Base-by-base conservation (phyloP, 805 yeast species). In the Ogataea nonfermentans region DNA sequence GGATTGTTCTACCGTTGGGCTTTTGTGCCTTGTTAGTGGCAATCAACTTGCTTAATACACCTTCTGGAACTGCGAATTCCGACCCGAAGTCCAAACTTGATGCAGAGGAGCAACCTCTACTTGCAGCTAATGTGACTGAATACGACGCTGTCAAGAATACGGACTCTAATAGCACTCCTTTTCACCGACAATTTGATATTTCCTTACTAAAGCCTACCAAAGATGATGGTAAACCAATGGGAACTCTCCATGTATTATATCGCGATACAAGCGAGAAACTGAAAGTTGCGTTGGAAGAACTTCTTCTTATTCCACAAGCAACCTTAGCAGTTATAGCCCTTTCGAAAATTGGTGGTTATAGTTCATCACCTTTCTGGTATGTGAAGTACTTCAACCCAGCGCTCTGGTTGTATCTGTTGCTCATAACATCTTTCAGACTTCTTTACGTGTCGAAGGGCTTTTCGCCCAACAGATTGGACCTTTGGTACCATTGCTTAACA, bases 151-250 rank as follows among this genome's bases (percentile, higher is more conserved):
- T 66, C 34, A 45, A 48, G 16, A 55, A 59, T 9, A 10, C 28
- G 10, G 35, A 19, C n/a, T 5, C 31, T 3, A 24, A 23, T 9
- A 29, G 29, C 28, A 17, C 17, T 17, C 34, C 32, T 8, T 12
- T 78, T 29, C 75, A 75, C 23, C 74, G 73, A 31, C 93, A 84
- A 57, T 84, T 84, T 49, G 84, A 84, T 48, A 69, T 84, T 23
- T 67, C 74, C 13, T 70, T 73, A 14, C 57, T 84, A 25, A 65
- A 72, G 10, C 74, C 79, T 12, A 62, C 73, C 2, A 73, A 74
- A 43, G 69, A 71, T 8, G 81, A 80, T 57, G 89, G 88, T 5
- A 70, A 73, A 9, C 76, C 81, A 7, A 79, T 78, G 44, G 87
- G 88, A 3, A 57, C 61, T 6, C 55, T 67, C n/a, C 62, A 67